Evolutionary conservation across 1,284 basidiomycete species (phyloP), one percentile per base, ranked within the genome.

Genomic region (Cutaneotrichosporon cyanovorans): DNA sequence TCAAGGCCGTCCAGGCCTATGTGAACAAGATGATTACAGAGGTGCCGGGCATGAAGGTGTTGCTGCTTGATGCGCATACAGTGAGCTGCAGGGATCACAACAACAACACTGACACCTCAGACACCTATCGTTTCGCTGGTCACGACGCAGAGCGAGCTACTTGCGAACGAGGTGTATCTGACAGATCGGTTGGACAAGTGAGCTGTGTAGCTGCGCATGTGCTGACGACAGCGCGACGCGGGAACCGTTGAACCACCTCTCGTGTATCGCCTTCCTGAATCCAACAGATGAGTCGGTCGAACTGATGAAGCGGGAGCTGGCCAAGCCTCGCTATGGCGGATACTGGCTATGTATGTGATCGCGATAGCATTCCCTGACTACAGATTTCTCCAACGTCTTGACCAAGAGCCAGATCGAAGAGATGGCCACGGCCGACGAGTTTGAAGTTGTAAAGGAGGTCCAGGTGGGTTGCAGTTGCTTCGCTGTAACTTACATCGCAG

Each of bases 71-170:
- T 69, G 79, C 83, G 20, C 88, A 96, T 66, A 98, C 93, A n/a
- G 90, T 92, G 63, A 48, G 82, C 56, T 48, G 5, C 12, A n/a
- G n/a, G n/a, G n/a, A n/a, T n/a, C n/a, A 14, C 1, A 8, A 16
- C 10, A 9, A 19, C 10, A 19, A 1, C 7, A 21, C 48, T 49
- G 10, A 46, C 44, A 7, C 18, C 12, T 1, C 59, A 93, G 90
- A 96, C 95, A n/a, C 90, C 95, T 1, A 93, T 97, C 56, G 85
- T 98, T 11, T 97, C 92, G 2, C 78, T 96, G 8, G 87, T 91
- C 4, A 84, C 90, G 2, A 98, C 95, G 0, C 95, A 98, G 65
- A 92, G 90, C 3, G 84, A 84, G 10, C 78, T 99, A 19, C 76
- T 99, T n/a, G 82, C 88, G 4, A 89, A 97, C 60, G 91, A 99